These are phyloP conservation scores for Trichocomaceae sp. DNA, from an alignment of 2,329 filamentous ascomycete species.

Conservation along the genomic window DNA sequence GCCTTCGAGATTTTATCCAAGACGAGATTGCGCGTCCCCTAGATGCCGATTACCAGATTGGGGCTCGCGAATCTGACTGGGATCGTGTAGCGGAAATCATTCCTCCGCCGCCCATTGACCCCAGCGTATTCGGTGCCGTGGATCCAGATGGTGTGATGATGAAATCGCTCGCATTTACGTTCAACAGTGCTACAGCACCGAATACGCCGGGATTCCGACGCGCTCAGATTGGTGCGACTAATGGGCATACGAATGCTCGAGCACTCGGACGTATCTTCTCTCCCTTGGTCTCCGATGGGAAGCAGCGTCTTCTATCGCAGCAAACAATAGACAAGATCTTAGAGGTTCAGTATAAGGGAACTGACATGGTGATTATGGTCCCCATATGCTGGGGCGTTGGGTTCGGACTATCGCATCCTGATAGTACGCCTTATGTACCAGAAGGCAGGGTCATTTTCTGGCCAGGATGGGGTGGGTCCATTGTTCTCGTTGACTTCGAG, in stretches of 20 bases:
- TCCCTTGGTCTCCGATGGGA: slow-evolving; percentile 26
- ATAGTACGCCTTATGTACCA: slow-evolving; percentile 21
- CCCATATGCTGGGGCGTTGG: slow-evolving; percentile 40
- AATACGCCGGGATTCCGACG: slow-evolving; percentile 30
- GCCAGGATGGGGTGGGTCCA: slow-evolving; percentile 43
- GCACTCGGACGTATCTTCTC: slow-evolving; percentile 39
- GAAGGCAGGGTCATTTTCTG: slow-evolving; percentile 35
- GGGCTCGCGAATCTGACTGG: slow-evolving; percentile 38
- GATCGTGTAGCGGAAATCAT: slow-evolving; percentile 34
- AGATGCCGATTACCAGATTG: slow-evolving; percentile 44
- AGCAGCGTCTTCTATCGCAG: slow-evolving; percentile 34
- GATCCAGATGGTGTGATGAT: slow-evolving; percentile 2
- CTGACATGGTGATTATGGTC: slow-evolving; percentile 34
- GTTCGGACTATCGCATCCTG: slow-evolving; percentile 30
- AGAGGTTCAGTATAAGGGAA: slow-evolving; percentile 37
- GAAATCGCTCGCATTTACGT: slow-evolving; percentile 19
- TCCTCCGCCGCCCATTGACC: slow-evolving; percentile 19
- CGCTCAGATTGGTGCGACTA: slow-evolving; percentile 38
- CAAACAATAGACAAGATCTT: slow-evolving; percentile 42
- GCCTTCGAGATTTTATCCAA: slow-evolving; percentile 39
- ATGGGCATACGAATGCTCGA: slow-evolving; percentile 44
- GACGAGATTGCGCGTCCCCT: slow-evolving; percentile 40
- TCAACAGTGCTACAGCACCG: slow-evolving; percentile 20
- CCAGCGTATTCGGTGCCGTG: not conserved
- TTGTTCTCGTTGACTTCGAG: slow-evolving; percentile 40